Base-by-base conservation (phyloP, 2,329 filamentous ascomycete species). In the Talaromyces amestolkiae region DNA sequence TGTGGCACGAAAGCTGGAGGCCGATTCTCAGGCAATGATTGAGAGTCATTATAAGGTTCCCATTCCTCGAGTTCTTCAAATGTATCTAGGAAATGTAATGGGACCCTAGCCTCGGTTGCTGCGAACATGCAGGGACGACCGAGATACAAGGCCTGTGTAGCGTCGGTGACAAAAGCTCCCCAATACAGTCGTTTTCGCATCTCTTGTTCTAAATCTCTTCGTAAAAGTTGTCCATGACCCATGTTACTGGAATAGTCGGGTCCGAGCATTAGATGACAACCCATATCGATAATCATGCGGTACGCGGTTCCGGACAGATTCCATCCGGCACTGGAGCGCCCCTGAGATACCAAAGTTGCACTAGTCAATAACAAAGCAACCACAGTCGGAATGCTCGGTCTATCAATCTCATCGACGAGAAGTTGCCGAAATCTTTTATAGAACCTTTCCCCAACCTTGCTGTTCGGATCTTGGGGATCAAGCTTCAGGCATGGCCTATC, bases 251-350 rank as follows among this genome's bases (percentile, higher is more conserved):
- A 43, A 10, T 43, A 43, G n/a, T 43, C 41, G 8, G 41, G 41
- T 3, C 41, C 41, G n/a, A 43, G 41, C 41, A 43, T 43, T 9
- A 43, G 41, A 19, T 43, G 41, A 4, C 41, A 43, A 3, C 41
- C 77, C 22, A 79, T 64, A 60, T 79, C 76, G 8, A 77, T 74
- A 9, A 79, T 73, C 77, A 79, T 79, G n/a, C 75, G 75, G 67
- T 78, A 77, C 7, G 75, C 77, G 2, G 72, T 78, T 11, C 77
- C 77, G 8, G 72, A 78, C 13, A 77, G 58, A 65, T 69, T 74
- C 77, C 77, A 79, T 1, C 73, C 76, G 24, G 76, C 77, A 54
- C 74, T 78, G 1, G 71, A 70, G n/a, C 70, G 72, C 1, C 76
- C 77, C 17, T 77, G 72, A 3, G 74, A 73, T 8, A 77, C 72